A percentile compares a stretch with the other conserved stretches of the same genome.
These are phyloP conservation scores for Inga laurina DNA, from an alignment of 306 rosid species.

Conservation along the genomic window DNA sequence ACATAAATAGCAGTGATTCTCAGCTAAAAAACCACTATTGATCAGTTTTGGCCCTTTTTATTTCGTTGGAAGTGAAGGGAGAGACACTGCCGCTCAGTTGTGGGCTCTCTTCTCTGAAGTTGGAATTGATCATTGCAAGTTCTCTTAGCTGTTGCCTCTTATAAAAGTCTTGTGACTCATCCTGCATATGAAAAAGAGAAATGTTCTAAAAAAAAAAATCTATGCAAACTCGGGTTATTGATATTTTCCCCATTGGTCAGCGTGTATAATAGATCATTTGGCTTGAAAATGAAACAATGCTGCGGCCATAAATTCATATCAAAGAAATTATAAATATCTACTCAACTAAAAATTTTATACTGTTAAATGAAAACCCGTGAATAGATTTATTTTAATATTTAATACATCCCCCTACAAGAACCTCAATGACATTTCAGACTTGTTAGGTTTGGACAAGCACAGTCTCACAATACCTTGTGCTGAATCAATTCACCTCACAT, in stretches of 20 bases:
- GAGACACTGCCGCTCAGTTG: constrained; percentile 61
- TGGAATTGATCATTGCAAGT: constrained; percentile 58
- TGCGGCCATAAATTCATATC: not conserved
- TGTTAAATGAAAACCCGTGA: not conserved
- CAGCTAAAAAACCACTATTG: constrained; percentile 35
- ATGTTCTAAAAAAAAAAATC: not conserved
- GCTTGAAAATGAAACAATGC: not conserved
- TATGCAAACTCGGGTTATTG: not conserved
- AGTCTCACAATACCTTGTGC: not conserved
- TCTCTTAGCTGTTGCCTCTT: constrained; percentile 72
- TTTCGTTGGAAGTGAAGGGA: constrained; percentile 72
- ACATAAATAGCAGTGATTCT: constrained; percentile 32
- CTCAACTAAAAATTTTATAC: not conserved
- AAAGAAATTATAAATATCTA: not conserved
- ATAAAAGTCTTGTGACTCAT: constrained; percentile 74
- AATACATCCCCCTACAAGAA: not conserved
- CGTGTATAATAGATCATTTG: constrained; percentile 10
- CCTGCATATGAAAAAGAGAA: constrained; percentile 47
- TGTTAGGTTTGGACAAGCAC: not conserved
- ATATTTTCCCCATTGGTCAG: not conserved
- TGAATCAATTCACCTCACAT: not conserved
- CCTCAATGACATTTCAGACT: not conserved
- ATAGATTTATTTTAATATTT: not conserved
- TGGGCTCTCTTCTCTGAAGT: constrained; percentile 63
- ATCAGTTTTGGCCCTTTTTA: constrained; percentile 79